Evolutionary conservation across 805 yeast genomes (phyloP).

Genomic region (Vanderwaltozyma polyspora): DNA sequence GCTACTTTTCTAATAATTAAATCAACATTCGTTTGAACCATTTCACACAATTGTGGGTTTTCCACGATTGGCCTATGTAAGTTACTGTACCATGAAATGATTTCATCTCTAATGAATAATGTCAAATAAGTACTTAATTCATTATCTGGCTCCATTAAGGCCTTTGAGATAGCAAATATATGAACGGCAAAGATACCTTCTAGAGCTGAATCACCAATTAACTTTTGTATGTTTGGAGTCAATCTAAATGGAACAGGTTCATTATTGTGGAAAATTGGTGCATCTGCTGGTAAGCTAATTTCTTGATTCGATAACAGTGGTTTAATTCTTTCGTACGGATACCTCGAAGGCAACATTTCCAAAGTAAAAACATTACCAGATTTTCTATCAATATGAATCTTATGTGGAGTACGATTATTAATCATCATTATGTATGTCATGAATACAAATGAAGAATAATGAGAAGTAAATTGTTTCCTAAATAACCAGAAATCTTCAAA

Average conservation of each 20-base stretch:
- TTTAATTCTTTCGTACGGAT: constrained; percentile 37
- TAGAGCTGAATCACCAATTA: constrained; percentile 87
- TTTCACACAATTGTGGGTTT: constrained; percentile 73
- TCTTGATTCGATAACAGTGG: constrained; percentile 29
- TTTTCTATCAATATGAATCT: constrained; percentile 67
- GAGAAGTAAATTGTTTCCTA: constrained; percentile 88
- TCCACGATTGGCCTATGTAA: constrained; percentile 74
- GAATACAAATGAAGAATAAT: constrained; percentile 86
- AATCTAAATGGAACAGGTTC: constrained; percentile 94
- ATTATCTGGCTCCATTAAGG: constrained; percentile 82
- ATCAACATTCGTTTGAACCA: constrained; percentile 82
- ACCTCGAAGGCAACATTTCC: constrained; percentile 88
- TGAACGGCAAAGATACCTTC: constrained; percentile 87
- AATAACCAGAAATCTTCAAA: constrained; percentile 96
- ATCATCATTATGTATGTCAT: constrained; percentile 92
- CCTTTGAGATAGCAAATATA: constrained; percentile 74
- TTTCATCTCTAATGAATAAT: constrained; percentile 92
- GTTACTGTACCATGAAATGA: constrained; percentile 86
- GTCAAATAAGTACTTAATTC: constrained; percentile 86
- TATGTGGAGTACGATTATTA: constrained; percentile 86
- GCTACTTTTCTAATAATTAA: constrained; percentile 67
- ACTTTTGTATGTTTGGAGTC: constrained; percentile 88
- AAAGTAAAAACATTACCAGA: constrained; percentile 89
- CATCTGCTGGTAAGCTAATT: constrained; percentile 30
- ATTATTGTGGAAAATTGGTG: constrained; percentile 80